These are phyloP conservation scores for Leccinum truebloodii DNA, from an alignment of 768 basidiomycete genomes.

Conservation along the genomic window DNA sequence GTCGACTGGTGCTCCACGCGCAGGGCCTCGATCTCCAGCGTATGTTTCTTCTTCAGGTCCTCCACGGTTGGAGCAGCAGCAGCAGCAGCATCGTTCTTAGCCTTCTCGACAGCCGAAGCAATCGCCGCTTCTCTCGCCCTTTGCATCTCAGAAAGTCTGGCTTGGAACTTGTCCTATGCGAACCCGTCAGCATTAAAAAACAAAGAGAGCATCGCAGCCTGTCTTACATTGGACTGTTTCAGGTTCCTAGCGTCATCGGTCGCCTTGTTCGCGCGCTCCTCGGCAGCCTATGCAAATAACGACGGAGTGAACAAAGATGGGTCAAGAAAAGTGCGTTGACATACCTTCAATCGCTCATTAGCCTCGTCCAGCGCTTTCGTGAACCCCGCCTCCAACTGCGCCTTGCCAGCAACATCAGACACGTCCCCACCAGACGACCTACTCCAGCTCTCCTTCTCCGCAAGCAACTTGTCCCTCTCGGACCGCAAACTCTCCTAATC, in stretches of 20 bases:
- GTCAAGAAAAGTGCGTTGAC: neutral
- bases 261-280: slow-evolving; percentile 46
- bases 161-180: slow-evolving; percentile 61
- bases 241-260: slow-evolving; percentile 44
- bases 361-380: slow-evolving; percentile 62
- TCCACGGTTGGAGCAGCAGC: slow-evolving; percentile 28
- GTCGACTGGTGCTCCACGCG: slow-evolving; percentile 27
- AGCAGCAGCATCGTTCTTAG: slow-evolving; percentile 43
- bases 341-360: slow-evolving; percentile 56
- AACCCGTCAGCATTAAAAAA: slow-evolving; percentile 5
- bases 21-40: slow-evolving; percentile 57
- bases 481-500: slow-evolving; percentile 51
- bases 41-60: slow-evolving; percentile 52
- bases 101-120: slow-evolving; percentile 58
- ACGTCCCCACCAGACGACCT: slow-evolving; percentile 24
- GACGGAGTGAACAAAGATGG: slow-evolving; percentile 2
- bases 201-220: neutral
- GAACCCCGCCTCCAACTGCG: slow-evolving; percentile 56
- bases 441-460: slow-evolving; percentile 51
- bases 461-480: slow-evolving; percentile 63
- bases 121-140: slow-evolving; percentile 54
- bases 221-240: slow-evolving; percentile 34
- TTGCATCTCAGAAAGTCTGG: slow-evolving; percentile 52
- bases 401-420: slow-evolving; percentile 36
- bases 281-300: slow-evolving; percentile 34